A percentile compares a stretch with the other conserved stretches of the same genome.
These are phyloP conservation scores for Chrysophaeum taylorii DNA, from an alignment of 352 stramenopile species.

Conservation along the genomic window DNA sequence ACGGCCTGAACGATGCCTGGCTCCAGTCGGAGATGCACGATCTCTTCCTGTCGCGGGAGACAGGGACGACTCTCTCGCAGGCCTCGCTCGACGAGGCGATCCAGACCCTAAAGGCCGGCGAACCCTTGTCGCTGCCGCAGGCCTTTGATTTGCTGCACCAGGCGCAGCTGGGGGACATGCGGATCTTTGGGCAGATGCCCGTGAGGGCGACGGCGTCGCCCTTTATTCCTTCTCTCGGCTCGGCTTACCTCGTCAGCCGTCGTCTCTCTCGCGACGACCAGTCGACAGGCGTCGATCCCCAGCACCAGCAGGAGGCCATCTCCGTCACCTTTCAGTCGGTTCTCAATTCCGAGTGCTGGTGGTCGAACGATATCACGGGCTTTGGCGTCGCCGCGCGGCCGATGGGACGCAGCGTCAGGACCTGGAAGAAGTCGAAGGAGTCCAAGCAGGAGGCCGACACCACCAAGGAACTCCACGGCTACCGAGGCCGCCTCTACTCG, in stretches of 20 bases:
- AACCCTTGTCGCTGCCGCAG: not conserved
- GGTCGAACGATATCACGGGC: not conserved
- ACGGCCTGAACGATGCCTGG: too few relatives aligned
- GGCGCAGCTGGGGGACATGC: not conserved
- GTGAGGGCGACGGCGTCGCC: not conserved
- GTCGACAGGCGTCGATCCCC: too few relatives aligned
- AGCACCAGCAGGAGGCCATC: too few relatives aligned
- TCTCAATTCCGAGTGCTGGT: slow-evolving; percentile 14
- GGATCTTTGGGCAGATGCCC: not conserved
- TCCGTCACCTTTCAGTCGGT: slow-evolving; percentile 20
- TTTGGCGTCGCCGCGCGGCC: slow-evolving; percentile 13
- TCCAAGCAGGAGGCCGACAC: not conserved
- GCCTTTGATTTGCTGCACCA: not conserved
- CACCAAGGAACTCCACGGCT: slow-evolving; percentile 5
- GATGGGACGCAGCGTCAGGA: slow-evolving; percentile 12
- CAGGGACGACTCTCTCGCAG: too few relatives aligned
- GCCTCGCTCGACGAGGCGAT: not conserved
- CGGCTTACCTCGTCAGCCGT: not conserved
- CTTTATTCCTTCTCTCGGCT: not conserved
- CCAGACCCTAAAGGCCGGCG: not conserved
- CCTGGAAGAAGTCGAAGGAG: not conserved
- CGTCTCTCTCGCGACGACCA: not conserved
- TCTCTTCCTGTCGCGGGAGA: too few relatives aligned
- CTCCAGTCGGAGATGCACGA: too few relatives aligned
- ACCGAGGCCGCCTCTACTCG: slow-evolving; percentile 16